phyloP scores from a whole-genome alignment of 208 protist genomes.

The Acanthamoeba royreba region DNA sequence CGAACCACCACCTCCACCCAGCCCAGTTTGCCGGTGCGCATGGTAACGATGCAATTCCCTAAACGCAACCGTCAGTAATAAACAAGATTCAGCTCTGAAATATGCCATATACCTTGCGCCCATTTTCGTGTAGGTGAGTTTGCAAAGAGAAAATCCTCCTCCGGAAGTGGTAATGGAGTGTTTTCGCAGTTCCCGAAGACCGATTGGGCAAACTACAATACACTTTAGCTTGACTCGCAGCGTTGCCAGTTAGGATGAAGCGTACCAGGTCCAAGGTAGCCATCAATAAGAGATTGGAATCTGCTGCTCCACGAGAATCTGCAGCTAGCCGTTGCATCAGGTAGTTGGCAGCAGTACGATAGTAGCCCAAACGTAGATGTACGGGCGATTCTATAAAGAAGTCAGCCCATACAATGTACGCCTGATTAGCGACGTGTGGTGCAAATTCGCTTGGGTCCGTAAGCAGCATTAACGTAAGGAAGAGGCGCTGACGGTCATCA shows the following conservation, averaged over 20 bases:
- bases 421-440: neutral
- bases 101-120: conserved; percentile 31
- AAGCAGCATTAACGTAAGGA: conserved; percentile 5
- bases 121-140: neutral
- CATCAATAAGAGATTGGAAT: neutral
- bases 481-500: conserved; percentile 17
- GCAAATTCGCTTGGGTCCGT: neutral
- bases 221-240: neutral
- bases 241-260: neutral
- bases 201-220: conserved; percentile 10
- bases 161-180: neutral
- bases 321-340: too few relatives aligned
- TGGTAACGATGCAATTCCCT: conserved; percentile 24
- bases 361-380: conserved; percentile 1
- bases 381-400: neutral
- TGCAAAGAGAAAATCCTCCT: neutral
- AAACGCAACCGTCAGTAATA: too few relatives aligned
- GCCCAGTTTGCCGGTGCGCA: conserved; percentile 16
- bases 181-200: conserved; percentile 26
- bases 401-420: conserved; percentile 24
- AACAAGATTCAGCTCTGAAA: neutral
- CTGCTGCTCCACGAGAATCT: too few relatives aligned
- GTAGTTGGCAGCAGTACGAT: conserved; percentile 5
- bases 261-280: conserved; percentile 44
- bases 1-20: conserved; percentile 14